phyloP scores from a whole-genome alignment of 164 flowering plant species.

The Aristolochia californica region DNA sequence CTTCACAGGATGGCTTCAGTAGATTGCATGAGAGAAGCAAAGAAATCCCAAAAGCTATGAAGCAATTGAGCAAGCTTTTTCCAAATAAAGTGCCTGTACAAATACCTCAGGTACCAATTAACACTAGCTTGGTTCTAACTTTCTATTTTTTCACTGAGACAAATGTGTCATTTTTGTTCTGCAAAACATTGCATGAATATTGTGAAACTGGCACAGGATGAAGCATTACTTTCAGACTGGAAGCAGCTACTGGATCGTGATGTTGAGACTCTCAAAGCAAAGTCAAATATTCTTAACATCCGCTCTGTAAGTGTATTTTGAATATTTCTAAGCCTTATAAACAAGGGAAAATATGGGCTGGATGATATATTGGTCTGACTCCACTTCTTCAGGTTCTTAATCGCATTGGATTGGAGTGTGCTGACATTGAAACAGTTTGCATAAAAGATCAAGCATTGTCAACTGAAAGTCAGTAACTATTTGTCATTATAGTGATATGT shows the following conservation, averaged over 20 bases:
- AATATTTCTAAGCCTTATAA: background rate
- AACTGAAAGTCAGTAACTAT: constrained; percentile 51
- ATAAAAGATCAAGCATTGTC: constrained; percentile 77
- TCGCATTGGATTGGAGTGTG: constrained; percentile 51
- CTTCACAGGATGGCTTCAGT: constrained; percentile 59
- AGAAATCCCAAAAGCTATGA: constrained; percentile 58
- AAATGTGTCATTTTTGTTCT: background rate
- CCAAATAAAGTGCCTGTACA: constrained; percentile 84
- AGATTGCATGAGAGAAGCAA: constrained; percentile 67
- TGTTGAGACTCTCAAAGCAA: constrained; percentile 55
- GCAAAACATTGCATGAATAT: constrained; percentile 1
- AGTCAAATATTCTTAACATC: constrained; percentile 49
- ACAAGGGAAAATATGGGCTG: no score
- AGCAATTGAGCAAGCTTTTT: constrained; percentile 70
- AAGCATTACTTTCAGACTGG: constrained; percentile 61
- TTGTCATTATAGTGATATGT: background rate
- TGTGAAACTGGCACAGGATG: constrained; percentile 40
- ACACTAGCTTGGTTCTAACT: background rate
- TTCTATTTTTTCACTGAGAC: background rate
- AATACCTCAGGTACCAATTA: constrained; percentile 58
- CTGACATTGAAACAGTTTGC: constrained; percentile 52
- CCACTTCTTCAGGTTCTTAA: constrained; percentile 45
- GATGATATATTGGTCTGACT: background rate
- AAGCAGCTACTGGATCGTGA: constrained; percentile 76
- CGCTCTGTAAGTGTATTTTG: constrained; percentile 40